Conservation (phyloP, 2,329 filamentous ascomycete species). For the Epicoccum sorghinum region DNA sequence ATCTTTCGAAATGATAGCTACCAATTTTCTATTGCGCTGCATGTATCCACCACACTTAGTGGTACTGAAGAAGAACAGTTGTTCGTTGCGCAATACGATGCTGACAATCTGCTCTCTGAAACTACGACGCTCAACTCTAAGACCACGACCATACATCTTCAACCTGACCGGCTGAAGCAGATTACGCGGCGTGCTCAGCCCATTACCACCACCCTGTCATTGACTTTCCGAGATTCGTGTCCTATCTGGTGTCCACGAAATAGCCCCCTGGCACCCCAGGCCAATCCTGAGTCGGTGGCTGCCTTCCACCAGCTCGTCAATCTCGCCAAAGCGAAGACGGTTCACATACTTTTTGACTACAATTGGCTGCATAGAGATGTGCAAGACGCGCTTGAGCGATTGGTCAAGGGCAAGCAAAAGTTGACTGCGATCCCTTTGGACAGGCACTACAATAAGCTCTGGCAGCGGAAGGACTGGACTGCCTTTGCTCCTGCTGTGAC, state of each 20-base stretch:
- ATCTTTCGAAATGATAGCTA: neutral
- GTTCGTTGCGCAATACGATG: conserved; percentile 1
- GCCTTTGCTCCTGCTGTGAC: neutral
- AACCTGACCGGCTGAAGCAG: neutral
- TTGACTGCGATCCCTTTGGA: neutral
- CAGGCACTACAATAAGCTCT: neutral
- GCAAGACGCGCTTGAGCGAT: neutral
- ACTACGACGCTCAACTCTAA: neutral
- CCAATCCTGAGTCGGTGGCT: neutral
- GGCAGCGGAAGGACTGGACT: neutral
- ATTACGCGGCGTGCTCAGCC: neutral
- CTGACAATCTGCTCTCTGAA: neutral
- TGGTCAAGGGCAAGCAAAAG: neutral
- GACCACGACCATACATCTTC: neutral
- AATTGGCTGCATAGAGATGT: neutral
- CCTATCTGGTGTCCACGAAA: neutral
- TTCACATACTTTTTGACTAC: neutral
- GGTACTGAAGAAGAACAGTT: neutral
- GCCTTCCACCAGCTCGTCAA: neutral
- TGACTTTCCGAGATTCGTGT: neutral
- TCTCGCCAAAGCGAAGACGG: neutral
- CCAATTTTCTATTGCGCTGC: neutral
- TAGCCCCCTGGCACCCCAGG: neutral
- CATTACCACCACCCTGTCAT: neutral
- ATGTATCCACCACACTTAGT: neutral